Conservation (phyloP, 805 yeast genomes). For the Hanseniaspora pseudoguilliermondii region DNA sequence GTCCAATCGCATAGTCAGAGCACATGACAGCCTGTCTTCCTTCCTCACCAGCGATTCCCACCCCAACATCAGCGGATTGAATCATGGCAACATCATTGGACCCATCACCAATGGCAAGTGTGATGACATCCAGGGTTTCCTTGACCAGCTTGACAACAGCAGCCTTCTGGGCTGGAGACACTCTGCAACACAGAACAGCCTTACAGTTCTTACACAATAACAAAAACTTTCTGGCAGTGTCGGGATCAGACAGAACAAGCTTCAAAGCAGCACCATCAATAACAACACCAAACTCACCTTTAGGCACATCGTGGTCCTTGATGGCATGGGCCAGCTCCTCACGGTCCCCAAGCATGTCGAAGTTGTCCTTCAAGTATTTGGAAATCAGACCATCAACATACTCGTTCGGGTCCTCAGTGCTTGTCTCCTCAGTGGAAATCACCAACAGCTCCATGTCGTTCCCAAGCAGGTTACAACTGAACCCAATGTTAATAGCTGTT, state of each 20-base stretch:
- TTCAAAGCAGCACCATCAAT: slow-evolving; percentile 73
- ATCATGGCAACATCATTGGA: slow-evolving; percentile 86
- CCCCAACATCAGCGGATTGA: slow-evolving; percentile 77
- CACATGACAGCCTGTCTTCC: slow-evolving; percentile 85
- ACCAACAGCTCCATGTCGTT: slow-evolving; percentile 66
- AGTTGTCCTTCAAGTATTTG: slow-evolving; percentile 42
- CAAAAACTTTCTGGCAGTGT: slow-evolving; percentile 45
- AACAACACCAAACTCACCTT: slow-evolving; percentile 53
- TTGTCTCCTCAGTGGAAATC: slow-evolving; percentile 38
- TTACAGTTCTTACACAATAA: slow-evolving; percentile 66
- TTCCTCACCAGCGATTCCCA: slow-evolving; percentile 86
- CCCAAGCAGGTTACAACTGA: slow-evolving; percentile 65
- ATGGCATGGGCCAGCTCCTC: slow-evolving; percentile 47
- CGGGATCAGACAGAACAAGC: slow-evolving; percentile 35
- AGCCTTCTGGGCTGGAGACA: slow-evolving; percentile 79
- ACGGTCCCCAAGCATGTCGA: slow-evolving; percentile 44
- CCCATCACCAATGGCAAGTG: slow-evolving; percentile 80
- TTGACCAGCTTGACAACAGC: slow-evolving; percentile 72
- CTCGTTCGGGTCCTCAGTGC: slow-evolving; percentile 33
- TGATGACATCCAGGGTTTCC: slow-evolving; percentile 63
- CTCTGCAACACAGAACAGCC: slow-evolving; percentile 76
- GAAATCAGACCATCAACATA: slow-evolving; percentile 38
- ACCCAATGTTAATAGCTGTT: slow-evolving; percentile 78
- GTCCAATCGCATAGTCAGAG: slow-evolving; percentile 76
- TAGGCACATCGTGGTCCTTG: slow-evolving; percentile 51